phyloP scores from a whole-genome alignment of 805 yeast species.

The Jamesozyma gamospora region DNA sequence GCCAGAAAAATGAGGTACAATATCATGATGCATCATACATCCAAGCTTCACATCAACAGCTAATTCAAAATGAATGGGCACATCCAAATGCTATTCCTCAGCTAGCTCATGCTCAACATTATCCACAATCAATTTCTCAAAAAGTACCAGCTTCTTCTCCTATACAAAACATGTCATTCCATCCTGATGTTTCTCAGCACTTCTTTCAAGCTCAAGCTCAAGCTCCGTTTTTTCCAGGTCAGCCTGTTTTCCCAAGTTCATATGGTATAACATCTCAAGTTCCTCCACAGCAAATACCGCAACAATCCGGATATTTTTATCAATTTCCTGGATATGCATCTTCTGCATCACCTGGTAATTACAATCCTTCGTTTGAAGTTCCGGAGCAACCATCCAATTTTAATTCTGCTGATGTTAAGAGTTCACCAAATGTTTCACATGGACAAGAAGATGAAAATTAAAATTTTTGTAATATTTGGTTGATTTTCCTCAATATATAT shows the following conservation, averaged over 20 bases:
- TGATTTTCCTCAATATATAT: too few species aligned
- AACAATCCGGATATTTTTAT: constrained; percentile 2
- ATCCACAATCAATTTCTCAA: background rate
- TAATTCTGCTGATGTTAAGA: too few species aligned
- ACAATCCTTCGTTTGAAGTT: too few species aligned
- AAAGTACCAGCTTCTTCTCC: too few species aligned
- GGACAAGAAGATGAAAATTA: too few species aligned
- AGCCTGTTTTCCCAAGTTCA: too few species aligned
- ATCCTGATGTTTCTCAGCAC: background rate
- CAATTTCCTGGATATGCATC: constrained; percentile 2
- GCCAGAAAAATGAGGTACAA: background rate
- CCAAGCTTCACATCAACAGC: constrained; percentile 6
- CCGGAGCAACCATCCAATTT: too few species aligned
- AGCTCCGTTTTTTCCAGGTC: background rate
- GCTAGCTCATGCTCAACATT: background rate
- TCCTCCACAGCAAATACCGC: background rate
- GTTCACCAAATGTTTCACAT: too few species aligned
- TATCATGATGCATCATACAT: background rate
- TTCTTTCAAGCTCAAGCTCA: background rate
- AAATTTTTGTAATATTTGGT: too few species aligned
- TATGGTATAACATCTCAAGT: background rate
- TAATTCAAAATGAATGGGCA: background rate
- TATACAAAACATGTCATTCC: background rate
- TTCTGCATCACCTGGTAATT: background rate
- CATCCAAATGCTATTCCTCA: background rate